Evolutionary conservation across 768 basidiomycete genomes (phyloP), one percentile per base, ranked within the genome.

Genomic region (Auriscalpium vulgare): DNA sequence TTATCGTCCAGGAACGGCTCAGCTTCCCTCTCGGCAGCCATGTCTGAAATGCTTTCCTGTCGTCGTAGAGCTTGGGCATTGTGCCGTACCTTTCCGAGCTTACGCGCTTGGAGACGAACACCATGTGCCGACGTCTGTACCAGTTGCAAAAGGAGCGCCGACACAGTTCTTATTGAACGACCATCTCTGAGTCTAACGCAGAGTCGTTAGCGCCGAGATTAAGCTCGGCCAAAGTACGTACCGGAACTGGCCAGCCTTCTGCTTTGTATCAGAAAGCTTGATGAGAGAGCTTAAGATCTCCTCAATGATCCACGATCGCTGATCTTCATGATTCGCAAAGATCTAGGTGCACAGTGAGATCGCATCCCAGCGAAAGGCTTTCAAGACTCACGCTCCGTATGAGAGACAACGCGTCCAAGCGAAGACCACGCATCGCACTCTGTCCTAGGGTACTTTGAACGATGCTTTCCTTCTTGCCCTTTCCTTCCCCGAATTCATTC

Each of bases 231-330:
- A 19, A 35, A 13, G 29, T 4, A 71, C 83, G 13, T 47, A 94
- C 93, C 85, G 78, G 70, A 94, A 95, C 62, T 91, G 90, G 0
- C 92, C 89, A 50, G 88, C 90, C 62, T 87, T 88, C 70, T 91
- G 91, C 67, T 92, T 97, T 17, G 85, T 83, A 64, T 93, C 90
- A 2, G 91, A 89, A 21, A 95, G 76, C 69, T 92, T 95, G 62
- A 89, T 94, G 53, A 98, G 73, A 0, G 92, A 95, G 9, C 84
- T 81, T 29, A 99, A 66, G 37, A 98, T 95, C 69, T 98, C 97
- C 67, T 98, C 95, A n/a, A 98, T 87, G 59, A 98, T 95, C 94
- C 94, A 97, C 1, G 87, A 84, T 9, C 97, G 75, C 68, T 99
- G 97, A 45, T 87, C 87, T 61, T 90, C 84, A 65, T 97, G 85